Evolutionary conservation across 225 moss, liverwort and hornwort genomes (phyloP).

Genomic region (Takakia lepidozioides): DNA sequence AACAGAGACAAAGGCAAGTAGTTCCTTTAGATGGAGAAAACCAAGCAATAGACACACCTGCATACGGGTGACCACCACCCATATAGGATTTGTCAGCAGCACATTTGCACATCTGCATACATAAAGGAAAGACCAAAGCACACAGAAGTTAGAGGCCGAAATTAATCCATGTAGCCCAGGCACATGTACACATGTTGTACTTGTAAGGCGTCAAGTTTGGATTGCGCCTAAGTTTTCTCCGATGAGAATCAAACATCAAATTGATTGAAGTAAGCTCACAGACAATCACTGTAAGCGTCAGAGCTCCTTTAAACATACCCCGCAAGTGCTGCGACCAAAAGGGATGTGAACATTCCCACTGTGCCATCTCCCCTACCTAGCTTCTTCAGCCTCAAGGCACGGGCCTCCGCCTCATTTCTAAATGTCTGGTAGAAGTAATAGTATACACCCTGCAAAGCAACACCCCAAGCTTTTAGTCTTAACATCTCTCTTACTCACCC

Average conservation of each 20-base stretch:
- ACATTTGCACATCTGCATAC: slow-evolving; percentile 77
- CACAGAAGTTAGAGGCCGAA: neutral
- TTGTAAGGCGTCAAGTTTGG: too few relatives aligned
- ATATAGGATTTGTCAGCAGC: slow-evolving; percentile 84
- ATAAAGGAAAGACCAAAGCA: neutral
- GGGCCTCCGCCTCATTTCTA: slow-evolving; percentile 77
- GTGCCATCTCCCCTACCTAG: slow-evolving; percentile 70
- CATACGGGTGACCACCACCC: slow-evolving; percentile 99
- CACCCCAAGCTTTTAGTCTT: slow-evolving; percentile 6
- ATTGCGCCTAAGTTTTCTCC: too few relatives aligned
- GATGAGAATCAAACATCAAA: neutral
- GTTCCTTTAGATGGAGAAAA: too few relatives aligned
- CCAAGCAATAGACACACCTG: too few relatives aligned
- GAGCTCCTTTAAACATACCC: slow-evolving; percentile 28
- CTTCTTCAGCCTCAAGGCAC: slow-evolving; percentile 40
- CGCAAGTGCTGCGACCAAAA: slow-evolving; percentile 79
- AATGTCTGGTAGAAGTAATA: slow-evolving; percentile 95
- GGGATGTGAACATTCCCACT: slow-evolving; percentile 84
- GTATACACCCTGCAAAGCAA: slow-evolving; percentile 72
- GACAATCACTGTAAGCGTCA: neutral
- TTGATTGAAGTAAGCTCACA: neutral
- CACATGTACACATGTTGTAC: too few relatives aligned
- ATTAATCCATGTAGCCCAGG: too few relatives aligned
- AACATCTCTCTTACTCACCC: neutral
- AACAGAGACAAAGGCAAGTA: too few relatives aligned